Evolutionary conservation across 352 stramenopile species (phyloP), one percentile per base, ranked within the genome.

Genomic region (Globisporangium okanoganense): DNA sequence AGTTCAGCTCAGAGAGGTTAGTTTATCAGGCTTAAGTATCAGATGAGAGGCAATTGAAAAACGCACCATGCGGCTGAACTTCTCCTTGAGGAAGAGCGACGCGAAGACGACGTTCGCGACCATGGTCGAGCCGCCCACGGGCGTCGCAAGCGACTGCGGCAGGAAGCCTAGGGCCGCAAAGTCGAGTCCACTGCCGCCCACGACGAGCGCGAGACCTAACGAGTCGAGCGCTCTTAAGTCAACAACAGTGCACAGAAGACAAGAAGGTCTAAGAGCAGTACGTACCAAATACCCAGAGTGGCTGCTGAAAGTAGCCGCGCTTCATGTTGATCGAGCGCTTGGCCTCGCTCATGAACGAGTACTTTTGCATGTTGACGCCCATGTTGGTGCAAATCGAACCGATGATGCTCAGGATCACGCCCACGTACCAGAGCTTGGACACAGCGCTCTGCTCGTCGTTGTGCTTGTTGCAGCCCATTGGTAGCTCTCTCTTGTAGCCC

Each of bases 351-450:
- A 96, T 92, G 73, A 96, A 94, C 49, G 82, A 93, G 63, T 90
- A 94, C 62, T 96, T 96, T 73, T 96, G 85, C 58, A 93, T 65
- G 59, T 96, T 96, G 16, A 94, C 82, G 50, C 87, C 87, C 60
- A 96, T 82, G 70, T 96, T 94, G 66, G 81, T 91, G 65, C 69
- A 70, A 29, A 94, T 58, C 14, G 83, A 93, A 36, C 76, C 80
- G 35, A 88, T 55, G 71, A 94, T 79, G 58, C 61, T 76, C 8
- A 96, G 59, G 59, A 92, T 85, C 36, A 96, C 87, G 52, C 87
- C 87, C 31, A 92, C 69, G 36, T 87, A 92, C 82, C 82, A 92
- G 20, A 90, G 60, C 35, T 59, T 62, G 38, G 61, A 58, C 57
- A 41, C 62, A 4, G 45, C 8, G 33, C 22, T 47, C 41, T 58